Base-by-base conservation (phyloP, 768 basidiomycete species). In the Vararia minispora region DNA sequence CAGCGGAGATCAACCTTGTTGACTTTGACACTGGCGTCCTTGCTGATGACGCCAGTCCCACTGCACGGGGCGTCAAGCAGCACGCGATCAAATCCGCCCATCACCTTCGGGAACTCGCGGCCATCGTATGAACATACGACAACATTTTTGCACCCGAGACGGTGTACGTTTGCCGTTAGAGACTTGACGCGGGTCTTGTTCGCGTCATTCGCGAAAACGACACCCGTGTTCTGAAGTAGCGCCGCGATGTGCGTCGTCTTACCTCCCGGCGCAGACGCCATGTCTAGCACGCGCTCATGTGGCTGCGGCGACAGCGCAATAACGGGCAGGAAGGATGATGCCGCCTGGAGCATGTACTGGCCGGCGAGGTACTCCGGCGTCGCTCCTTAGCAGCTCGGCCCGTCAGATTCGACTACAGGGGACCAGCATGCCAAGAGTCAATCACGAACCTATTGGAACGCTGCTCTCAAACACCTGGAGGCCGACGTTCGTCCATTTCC, bases 291-390 rank as follows among this genome's bases (percentile, higher is more conserved):
- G 9, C 92, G 83, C 54, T 98, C 95, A 43, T 86, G 74, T 2
- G 90, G 89, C 53, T 92, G 84, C 5, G 95, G 95, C 18, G 76
- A 68, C 27, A 99, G 80, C 3, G 95, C 89, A 46, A 98, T 92
- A 53, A 98, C 95, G 38, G 95, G 95, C n/a, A 99, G 73, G 71
- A 99, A 97, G 1, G 95, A 98, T 5, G 91, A 94, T 9, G 95
- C 95, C 5, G 95, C 89, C 66, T 99, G 95, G 18, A 98, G 83
- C 88, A 99, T 98, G 62, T 99, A 99, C 57, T 99, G 92, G 2
- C 95, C 95, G 0, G 95, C 91, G 27, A 99, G 76, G 61, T 99
- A 99, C 63, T 99, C 95, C 9, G 95, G 95, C 2, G 95, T 98
- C 5, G 95, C 95, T 57, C 86, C 79, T 80, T n/a, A n/a, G n/a